A percentile compares a stretch with the other conserved stretches of the same genome.
phyloP scores from a whole-genome alignment of 306 rosid species.

The Vachellia pachyceras region DNA sequence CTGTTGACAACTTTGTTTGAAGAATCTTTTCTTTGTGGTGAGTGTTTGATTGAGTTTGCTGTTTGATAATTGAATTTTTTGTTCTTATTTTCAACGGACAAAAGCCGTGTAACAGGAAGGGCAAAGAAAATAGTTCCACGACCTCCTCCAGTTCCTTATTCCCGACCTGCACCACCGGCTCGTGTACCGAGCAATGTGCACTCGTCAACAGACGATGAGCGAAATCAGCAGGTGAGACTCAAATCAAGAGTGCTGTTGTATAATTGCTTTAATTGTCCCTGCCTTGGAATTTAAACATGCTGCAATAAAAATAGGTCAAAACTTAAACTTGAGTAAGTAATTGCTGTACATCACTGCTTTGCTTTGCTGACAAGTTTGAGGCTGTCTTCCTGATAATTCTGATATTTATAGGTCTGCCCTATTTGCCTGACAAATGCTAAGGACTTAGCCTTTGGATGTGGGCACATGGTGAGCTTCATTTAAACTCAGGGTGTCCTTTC shows the following conservation, averaged over 20 bases:
- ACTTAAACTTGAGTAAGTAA: background rate
- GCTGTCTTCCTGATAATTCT: slow-evolving; percentile 16
- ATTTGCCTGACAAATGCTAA: slow-evolving; percentile 74
- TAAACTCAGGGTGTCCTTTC: background rate
- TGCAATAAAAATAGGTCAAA: slow-evolving; percentile 5
- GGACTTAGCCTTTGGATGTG: slow-evolving; percentile 86
- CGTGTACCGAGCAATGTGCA: slow-evolving; percentile 40
- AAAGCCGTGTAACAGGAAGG: slow-evolving; percentile 66
- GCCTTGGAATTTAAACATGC: background rate
- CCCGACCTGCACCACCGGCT: slow-evolving; percentile 39
- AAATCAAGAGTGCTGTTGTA: background rate
- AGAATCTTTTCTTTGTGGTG: slow-evolving; percentile 27
- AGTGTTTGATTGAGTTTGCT: slow-evolving; percentile 14
- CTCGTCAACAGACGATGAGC: slow-evolving; percentile 50
- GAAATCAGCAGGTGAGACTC: slow-evolving; percentile 52
- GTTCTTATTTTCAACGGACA: slow-evolving; percentile 21
- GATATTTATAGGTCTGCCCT: slow-evolving; percentile 63
- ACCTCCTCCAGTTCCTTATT: slow-evolving; percentile 71
- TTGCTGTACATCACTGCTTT: background rate
- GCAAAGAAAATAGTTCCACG: slow-evolving; percentile 64
- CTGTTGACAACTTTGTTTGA: background rate
- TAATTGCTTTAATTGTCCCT: slow-evolving; percentile 2
- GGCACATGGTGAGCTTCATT: slow-evolving; percentile 80
- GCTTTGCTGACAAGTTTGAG: slow-evolving; percentile 10
- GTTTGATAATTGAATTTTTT: slow-evolving; percentile 18